Base-by-base conservation (phyloP, 2,329 filamentous ascomycete genomes). In the Clonostachys byssicola region DNA sequence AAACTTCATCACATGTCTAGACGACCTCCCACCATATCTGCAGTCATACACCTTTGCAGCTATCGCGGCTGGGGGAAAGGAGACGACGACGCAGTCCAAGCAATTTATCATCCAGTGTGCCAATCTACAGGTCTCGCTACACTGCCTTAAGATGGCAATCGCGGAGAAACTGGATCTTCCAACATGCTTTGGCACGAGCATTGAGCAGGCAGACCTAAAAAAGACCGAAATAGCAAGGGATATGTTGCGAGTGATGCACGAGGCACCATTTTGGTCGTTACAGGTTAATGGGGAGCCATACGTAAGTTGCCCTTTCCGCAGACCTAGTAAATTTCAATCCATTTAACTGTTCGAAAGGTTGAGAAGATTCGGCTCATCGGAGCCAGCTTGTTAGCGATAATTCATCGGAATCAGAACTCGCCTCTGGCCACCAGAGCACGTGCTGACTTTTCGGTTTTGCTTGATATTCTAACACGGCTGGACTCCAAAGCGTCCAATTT, bases 191-290 rank as follows among this genome's bases (percentile, higher is more conserved):
- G 55, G 53, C 2, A 48, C 59, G 0, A 61, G 61, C 0, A 51
- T 59, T 0, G 62, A 65, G 44, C 61, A 65, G 35, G 60, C 62
- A 0, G 61, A 65, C 40, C 36, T 66, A 12, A 52, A 60, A 35
- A 69, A 68, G 49, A 72, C 68, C 1, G 70, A 73, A 42, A 71
- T 73, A 43, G 70, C 70, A 2, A 57, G 66, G 12, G 67, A 71
- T 40, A 69, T 72, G 62, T 38, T 72, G 13, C 57, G 63, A 0
- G 62, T 70, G 1, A 64, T 73, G 30, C 62, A 64, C 2, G 64
- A 67, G 40, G 63, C 67, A 3, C 70, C 70, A 0, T 72, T 72
- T 38, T 72, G 68, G 65, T 60, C 66, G 0, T 44, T 71, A 23
- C 63, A 68, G 34, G 60, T 66, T 4, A 70, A 70, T 16, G 65